Base-by-base conservation (phyloP, 2,329 filamentous ascomycete genomes). In the Verticillium nubilum region DNA sequence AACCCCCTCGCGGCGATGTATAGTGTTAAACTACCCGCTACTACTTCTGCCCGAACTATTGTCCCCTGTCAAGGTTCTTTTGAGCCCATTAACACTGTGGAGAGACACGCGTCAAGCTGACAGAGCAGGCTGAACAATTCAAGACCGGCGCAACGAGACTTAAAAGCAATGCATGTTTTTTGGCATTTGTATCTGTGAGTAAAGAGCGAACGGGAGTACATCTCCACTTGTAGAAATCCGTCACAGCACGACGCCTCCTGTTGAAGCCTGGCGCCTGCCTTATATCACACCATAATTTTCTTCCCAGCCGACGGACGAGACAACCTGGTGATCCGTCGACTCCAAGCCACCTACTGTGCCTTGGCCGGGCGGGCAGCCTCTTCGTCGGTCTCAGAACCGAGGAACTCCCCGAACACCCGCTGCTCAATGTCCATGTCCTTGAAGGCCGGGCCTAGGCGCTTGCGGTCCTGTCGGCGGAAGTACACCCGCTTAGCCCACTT, bases 401-500 rank as follows among this genome's bases (percentile, higher is more conserved):
- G 66, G 57, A 72, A 77, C 58, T 75, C 70, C 54, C 69, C 73
- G 59, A 78, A 78, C 1, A 71, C 71, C 5, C 73, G 70, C 62
- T 76, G 67, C 67, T 78, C 75, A 28, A 76, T 65, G 27, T 77
- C 74, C 61, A 72, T 64, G 10, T 75, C 72, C 65, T 72, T 73
- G 70, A 72, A 75, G 15, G 66, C 64, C 6, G 67, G 63, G 0
- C 62, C 54, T 13, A 52, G 56, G 50, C 61, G 33, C 58, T 66
- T 66, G 58, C 37, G 57, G 6, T 67, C 68, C 50, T 66, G 66
- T 15, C 70, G 70, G 10, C 73, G 69, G 63, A 70, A 73, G 60
- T 71, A 75, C 10, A 74, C 58, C 15, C 84, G 74, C 76, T 87
- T 86, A 2, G 66, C 72, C 74, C 77, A 83, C 69, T 86, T 86